A percentile compares a stretch with the other conserved stretches of the same genome.
Conservation (phyloP, 495 filamentous ascomycete species). For the Trichodelitschia bisporula region DNA sequence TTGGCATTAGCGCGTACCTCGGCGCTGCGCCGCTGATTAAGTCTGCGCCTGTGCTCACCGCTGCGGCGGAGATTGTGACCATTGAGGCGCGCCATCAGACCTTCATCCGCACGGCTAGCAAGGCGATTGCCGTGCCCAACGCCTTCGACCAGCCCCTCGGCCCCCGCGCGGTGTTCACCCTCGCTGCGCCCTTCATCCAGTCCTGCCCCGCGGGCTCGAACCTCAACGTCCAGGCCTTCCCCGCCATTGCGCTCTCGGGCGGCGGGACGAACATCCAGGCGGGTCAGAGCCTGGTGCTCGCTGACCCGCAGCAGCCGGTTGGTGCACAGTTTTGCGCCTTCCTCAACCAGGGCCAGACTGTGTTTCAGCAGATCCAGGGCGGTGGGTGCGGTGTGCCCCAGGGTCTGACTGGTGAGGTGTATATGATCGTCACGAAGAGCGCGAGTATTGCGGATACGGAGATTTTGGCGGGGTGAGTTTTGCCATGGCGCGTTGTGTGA, state of each 20-base stretch:
- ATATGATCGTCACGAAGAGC: slow-evolving; percentile 25
- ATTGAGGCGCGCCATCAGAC: slow-evolving; percentile 37
- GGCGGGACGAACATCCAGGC: slow-evolving; percentile 19
- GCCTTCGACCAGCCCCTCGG: slow-evolving; percentile 35
- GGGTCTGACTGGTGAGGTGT: slow-evolving; percentile 26
- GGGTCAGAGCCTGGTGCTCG: slow-evolving; percentile 19
- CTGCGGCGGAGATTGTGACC: slow-evolving; percentile 32
- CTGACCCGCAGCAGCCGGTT: slow-evolving; percentile 19
- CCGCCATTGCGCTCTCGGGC: slow-evolving; percentile 24
- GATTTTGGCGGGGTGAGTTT: slow-evolving; percentile 7
- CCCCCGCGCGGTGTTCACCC: slow-evolving; percentile 32
- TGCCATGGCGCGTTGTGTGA: too few relatives aligned
- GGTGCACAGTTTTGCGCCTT: slow-evolving; percentile 28
- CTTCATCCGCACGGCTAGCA: slow-evolving; percentile 26
- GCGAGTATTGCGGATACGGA: slow-evolving; percentile 4
- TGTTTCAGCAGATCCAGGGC: slow-evolving; percentile 22
- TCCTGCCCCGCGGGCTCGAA: slow-evolving; percentile 31
- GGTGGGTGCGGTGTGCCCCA: slow-evolving; percentile 25
- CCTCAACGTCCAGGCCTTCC: slow-evolving; percentile 31
- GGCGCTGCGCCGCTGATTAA: slow-evolving; percentile 33
- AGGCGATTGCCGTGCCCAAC: slow-evolving; percentile 25
- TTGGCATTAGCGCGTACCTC: slow-evolving; percentile 36
- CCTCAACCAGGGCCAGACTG: slow-evolving; percentile 27
- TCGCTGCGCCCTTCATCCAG: slow-evolving; percentile 36
- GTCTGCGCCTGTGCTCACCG: slow-evolving; percentile 25